Evolutionary conservation across 2,329 filamentous ascomycete species (phyloP).

Genomic region (Pseudocercospora fuligena): DNA sequence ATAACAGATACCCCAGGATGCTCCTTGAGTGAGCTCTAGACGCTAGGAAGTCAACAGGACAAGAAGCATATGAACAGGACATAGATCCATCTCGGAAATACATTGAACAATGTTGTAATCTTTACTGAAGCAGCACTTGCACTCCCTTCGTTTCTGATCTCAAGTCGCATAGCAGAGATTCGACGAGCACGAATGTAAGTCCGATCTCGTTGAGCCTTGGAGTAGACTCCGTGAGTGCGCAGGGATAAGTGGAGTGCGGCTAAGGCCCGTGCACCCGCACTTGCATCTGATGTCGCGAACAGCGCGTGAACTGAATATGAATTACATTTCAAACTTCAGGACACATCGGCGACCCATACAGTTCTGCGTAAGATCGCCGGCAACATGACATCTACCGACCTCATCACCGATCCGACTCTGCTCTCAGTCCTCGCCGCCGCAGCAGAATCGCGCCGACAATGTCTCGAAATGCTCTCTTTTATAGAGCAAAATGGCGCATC

Average conservation of each 20-base stretch:
- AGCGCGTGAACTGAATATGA: too few relatives aligned
- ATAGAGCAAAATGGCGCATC: conserved; percentile 54
- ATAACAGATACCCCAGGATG: conserved; percentile 6
- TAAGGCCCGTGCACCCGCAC: not conserved
- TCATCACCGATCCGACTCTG: conserved; percentile 68
- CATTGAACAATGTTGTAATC: not conserved
- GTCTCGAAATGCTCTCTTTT: conserved; percentile 63
- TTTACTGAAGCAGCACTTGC: not conserved
- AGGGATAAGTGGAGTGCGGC: not conserved
- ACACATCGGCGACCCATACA: too few relatives aligned
- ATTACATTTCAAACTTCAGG: not conserved
- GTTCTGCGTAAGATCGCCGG: not conserved
- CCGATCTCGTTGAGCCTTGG: too few relatives aligned
- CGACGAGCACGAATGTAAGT: too few relatives aligned
- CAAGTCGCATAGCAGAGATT: not conserved
- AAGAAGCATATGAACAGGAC: conserved; percentile 1
- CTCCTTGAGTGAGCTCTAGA: not conserved
- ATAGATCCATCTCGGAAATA: not conserved
- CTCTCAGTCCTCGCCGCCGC: conserved; percentile 72
- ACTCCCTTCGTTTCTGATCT: not conserved
- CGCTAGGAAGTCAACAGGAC: not conserved
- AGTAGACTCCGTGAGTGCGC: not conserved
- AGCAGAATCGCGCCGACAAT: conserved; percentile 73
- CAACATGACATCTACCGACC: conserved; percentile 27
- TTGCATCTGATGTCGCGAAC: conserved; percentile 3